These are phyloP conservation scores for Globisporangium parvum DNA, from an alignment of 352 stramenopile species.

Conservation along the genomic window DNA sequence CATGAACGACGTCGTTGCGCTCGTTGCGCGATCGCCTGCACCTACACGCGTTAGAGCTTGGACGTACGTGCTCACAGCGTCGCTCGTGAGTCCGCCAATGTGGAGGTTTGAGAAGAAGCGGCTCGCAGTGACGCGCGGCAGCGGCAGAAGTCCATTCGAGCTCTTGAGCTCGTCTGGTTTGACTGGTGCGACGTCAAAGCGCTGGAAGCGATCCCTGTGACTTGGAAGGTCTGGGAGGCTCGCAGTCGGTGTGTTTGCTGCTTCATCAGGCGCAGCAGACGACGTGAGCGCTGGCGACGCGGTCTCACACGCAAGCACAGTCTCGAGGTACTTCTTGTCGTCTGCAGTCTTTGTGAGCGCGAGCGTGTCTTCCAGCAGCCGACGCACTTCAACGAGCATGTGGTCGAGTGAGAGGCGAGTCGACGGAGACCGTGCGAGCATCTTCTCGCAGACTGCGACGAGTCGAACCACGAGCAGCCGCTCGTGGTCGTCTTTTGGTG, in stretches of 20 bases:
- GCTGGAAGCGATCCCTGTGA: neutral
- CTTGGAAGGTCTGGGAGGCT: conserved; percentile 3
- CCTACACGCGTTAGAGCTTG: conserved; percentile 7
- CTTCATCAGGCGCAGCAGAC: neutral
- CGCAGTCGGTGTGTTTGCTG: neutral
- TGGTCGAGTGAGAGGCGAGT: conserved; percentile 19
- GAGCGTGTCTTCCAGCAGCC: conserved; percentile 23
- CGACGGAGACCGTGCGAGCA: conserved; percentile 21
- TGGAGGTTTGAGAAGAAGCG: conserved; percentile 62
- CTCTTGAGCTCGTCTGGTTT: neutral
- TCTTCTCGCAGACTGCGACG: conserved; percentile 22
- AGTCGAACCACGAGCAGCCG: conserved; percentile 22
- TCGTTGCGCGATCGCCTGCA: conserved; percentile 14
- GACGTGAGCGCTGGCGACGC: neutral
- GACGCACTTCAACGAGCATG: conserved; percentile 15
- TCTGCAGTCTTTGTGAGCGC: conserved; percentile 17
- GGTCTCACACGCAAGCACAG: neutral
- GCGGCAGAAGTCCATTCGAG: neutral
- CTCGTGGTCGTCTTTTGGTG: conserved; percentile 24
- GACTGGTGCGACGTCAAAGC: neutral
- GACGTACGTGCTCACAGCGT: neutral
- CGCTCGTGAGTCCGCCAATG: conserved; percentile 14
- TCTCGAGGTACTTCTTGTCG: conserved; percentile 11
- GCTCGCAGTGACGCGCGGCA: conserved; percentile 4
- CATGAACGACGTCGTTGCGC: conserved; percentile 21